These are phyloP conservation scores for Rhizoclosmatium sp. DNA, from an alignment of 192 early-diverging fungal genomes.

Conservation along the genomic window DNA sequence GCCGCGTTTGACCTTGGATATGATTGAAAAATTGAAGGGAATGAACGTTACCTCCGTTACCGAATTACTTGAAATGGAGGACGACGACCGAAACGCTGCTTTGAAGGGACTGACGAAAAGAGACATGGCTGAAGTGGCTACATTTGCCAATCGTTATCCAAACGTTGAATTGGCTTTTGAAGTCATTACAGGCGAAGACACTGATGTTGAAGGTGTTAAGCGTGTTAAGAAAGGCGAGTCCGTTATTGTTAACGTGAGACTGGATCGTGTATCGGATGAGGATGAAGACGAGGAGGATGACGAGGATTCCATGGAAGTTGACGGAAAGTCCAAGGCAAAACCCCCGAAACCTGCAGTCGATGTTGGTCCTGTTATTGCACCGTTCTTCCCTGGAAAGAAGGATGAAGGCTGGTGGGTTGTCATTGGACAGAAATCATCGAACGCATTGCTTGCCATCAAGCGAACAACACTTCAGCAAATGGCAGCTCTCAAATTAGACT, in stretches of 20 bases:
- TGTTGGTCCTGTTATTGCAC: slow-evolving; percentile 87
- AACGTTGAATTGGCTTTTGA: slow-evolving; percentile 84
- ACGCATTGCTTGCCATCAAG: slow-evolving; percentile 89
- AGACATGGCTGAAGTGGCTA: slow-evolving; percentile 82
- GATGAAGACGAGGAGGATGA: slow-evolving; percentile 65
- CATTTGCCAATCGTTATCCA: slow-evolving; percentile 92
- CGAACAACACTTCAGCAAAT: slow-evolving; percentile 73
- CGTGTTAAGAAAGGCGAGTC: slow-evolving; percentile 60
- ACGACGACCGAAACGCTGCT: slow-evolving; percentile 74
- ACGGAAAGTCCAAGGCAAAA: slow-evolving; percentile 28
- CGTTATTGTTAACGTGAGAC: slow-evolving; percentile 70
- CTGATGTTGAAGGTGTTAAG: slow-evolving; percentile 53
- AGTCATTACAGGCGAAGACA: slow-evolving; percentile 54
- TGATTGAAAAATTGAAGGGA: slow-evolving; percentile 76
- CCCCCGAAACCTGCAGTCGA: slow-evolving; percentile 22
- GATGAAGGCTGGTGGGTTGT: slow-evolving; percentile 99
- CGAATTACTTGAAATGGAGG: slow-evolving; percentile 94
- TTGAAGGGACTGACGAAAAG: slow-evolving; percentile 65
- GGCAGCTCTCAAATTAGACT: slow-evolving; percentile 78
- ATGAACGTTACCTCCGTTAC: slow-evolving; percentile 86
- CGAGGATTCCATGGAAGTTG: slow-evolving; percentile 19
- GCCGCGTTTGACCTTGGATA: slow-evolving; percentile 78
- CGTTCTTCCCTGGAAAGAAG: slow-evolving; percentile 89
- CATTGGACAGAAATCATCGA: slow-evolving; percentile 78
- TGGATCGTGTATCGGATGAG: slow-evolving; percentile 89